A percentile compares a stretch with the other conserved stretches of the same genome.
Conservation (phyloP, 1,139 yeast genomes). For the Magnusiomyces fungicola region DNA sequence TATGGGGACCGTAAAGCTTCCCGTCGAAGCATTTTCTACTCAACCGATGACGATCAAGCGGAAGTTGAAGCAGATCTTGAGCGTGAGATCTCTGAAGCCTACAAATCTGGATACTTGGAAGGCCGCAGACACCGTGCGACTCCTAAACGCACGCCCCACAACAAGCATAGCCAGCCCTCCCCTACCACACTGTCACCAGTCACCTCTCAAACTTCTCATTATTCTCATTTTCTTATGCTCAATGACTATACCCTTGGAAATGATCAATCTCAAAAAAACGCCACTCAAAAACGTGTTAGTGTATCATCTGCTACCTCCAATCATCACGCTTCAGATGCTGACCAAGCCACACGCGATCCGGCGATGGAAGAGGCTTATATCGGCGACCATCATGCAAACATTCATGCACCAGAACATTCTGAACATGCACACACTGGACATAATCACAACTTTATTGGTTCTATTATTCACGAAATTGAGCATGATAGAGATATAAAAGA, state of each 20-base stretch:
- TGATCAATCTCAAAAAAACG: too few species aligned
- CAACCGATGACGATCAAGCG: constrained; percentile 5
- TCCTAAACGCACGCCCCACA: not conserved
- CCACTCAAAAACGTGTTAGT: too few species aligned
- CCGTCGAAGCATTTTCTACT: not conserved
- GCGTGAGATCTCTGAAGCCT: constrained; percentile 1
- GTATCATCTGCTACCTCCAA: too few species aligned
- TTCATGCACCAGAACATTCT: too few species aligned
- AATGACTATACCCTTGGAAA: too few species aligned
- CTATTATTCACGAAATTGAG: not conserved
- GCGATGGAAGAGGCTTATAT: too few species aligned
- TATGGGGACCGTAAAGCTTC: not conserved
- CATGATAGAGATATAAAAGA: not conserved
- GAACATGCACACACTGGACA: too few species aligned
- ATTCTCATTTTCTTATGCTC: not conserved
- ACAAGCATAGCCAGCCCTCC: not conserved
- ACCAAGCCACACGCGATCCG: too few species aligned
- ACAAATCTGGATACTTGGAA: not conserved
- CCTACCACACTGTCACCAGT: not conserved
- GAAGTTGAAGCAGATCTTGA: constrained; percentile 7
- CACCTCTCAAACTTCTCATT: not conserved
- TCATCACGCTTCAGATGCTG: too few species aligned
- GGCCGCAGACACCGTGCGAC: not conserved
- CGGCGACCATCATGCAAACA: too few species aligned
- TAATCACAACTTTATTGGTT: too few species aligned